These are phyloP conservation scores for Paraconiothyrium brasiliense DNA, from an alignment of 2,329 filamentous ascomycete genomes.

Conservation along the genomic window DNA sequence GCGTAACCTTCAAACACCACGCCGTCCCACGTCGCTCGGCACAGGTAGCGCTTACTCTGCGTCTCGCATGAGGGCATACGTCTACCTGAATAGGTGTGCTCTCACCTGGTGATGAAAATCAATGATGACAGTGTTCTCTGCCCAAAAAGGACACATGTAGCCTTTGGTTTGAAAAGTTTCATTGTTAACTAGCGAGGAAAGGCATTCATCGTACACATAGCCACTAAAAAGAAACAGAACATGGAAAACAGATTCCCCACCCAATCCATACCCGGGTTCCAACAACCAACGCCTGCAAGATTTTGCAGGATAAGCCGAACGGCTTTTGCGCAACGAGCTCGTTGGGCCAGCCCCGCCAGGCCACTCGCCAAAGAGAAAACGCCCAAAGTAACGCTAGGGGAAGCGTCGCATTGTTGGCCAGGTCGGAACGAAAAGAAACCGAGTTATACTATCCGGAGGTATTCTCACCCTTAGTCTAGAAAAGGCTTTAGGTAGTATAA, in stretches of 20 bases:
- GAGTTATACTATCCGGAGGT: constrained; percentile 44
- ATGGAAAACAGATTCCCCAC: neutral
- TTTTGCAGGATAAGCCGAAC: constrained; percentile 14
- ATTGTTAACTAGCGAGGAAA: constrained; percentile 1
- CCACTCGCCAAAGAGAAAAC: constrained; percentile 5
- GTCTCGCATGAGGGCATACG: neutral
- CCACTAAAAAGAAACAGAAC: constrained; percentile 7
- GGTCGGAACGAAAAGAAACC: constrained; percentile 27
- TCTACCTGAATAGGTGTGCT: neutral
- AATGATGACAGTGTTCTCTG: neutral
- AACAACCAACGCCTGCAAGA: constrained; percentile 13
- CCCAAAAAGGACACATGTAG: neutral
- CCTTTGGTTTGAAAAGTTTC: neutral
- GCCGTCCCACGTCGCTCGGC: neutral
- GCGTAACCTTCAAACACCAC: constrained; percentile 18
- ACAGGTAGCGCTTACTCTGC: constrained; percentile 7
- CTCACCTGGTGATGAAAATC: neutral
- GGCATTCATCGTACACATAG: constrained; percentile 8
- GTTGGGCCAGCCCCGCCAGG: constrained; percentile 2
- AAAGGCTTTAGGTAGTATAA: constrained; percentile 16
- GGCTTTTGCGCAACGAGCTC: neutral
- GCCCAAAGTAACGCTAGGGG: neutral
- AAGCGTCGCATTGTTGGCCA: constrained; percentile 5
- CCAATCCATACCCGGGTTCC: constrained; percentile 3
- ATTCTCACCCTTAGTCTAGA: constrained; percentile 14